A percentile compares a stretch with the other conserved stretches of the same genome.
These are phyloP conservation scores for Globisporangium megalacanthum DNA, from an alignment of 352 stramenopile genomes.

Conservation along the genomic window DNA sequence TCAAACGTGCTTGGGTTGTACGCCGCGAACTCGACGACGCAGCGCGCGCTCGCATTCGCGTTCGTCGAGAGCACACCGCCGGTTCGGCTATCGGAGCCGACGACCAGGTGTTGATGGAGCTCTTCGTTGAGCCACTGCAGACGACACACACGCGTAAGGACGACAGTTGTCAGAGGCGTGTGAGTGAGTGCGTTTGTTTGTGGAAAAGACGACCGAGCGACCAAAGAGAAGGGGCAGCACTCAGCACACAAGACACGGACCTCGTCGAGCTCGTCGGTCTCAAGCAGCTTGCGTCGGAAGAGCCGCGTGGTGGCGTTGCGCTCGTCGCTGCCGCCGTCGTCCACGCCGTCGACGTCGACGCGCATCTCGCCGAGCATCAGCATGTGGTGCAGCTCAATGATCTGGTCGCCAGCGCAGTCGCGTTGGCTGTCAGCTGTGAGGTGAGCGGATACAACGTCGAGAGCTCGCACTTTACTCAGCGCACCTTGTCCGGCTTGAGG, in stretches of 20 bases:
- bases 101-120: constrained; percentile 47
- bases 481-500: constrained; percentile 71
- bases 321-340: constrained; percentile 10
- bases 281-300: constrained; percentile 69
- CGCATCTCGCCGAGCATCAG: constrained; percentile 83
- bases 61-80: constrained; percentile 51
- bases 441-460: background rate
- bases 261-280: constrained; percentile 75
- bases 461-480: background rate
- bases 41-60: constrained; percentile 47
- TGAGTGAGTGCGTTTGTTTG: too few species aligned
- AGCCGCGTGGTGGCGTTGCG: constrained; percentile 36
- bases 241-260: constrained; percentile 16
- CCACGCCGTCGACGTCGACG: constrained; percentile 50
- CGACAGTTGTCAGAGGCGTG: background rate
- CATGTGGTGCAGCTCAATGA: constrained; percentile 66
- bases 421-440: background rate
- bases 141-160: background rate
- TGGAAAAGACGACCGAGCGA: too few species aligned
- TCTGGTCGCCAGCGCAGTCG: constrained; percentile 17
- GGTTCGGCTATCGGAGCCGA: constrained; percentile 33
- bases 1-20: constrained; percentile 82
- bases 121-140: constrained; percentile 69
- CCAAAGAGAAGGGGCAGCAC: background rate
- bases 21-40: constrained; percentile 73